Evolutionary conservation across 257 asterid genomes (phyloP).

Genomic region (Avicennia marina): DNA sequence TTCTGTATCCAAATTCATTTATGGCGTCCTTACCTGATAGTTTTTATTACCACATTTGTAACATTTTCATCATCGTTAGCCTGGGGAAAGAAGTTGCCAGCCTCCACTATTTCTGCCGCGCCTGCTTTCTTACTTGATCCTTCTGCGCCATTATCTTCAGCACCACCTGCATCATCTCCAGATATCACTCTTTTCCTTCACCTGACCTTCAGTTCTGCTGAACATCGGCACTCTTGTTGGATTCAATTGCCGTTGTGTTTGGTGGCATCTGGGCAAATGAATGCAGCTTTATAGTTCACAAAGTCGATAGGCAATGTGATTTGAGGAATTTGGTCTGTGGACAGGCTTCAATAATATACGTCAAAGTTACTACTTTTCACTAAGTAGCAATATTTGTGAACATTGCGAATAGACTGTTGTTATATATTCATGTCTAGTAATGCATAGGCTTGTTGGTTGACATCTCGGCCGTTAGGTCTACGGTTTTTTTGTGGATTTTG

Average conservation of each 20-base stretch:
- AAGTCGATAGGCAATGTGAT: not conserved
- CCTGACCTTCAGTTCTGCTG: slow-evolving; percentile 41
- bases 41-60: slow-evolving; percentile 23
- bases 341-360: too few relatives aligned
- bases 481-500: too few relatives aligned
- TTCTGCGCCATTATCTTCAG: slow-evolving; percentile 23
- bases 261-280: slow-evolving; percentile 30
- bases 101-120: slow-evolving; percentile 80
- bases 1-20: slow-evolving; percentile 18
- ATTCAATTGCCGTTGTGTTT: slow-evolving; percentile 26
- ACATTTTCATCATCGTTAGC: slow-evolving; percentile 23
- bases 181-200: slow-evolving; percentile 71
- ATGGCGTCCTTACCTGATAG: slow-evolving; percentile 41
- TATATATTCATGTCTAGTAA: too few relatives aligned
- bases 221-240: slow-evolving; percentile 16
- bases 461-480: too few relatives aligned
- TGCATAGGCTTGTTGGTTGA: too few relatives aligned
- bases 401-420: too few relatives aligned
- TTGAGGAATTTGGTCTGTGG: too few relatives aligned
- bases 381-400: too few relatives aligned
- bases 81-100: slow-evolving; percentile 20
- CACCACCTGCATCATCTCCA: slow-evolving; percentile 61
- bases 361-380: too few relatives aligned
- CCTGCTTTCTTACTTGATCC: slow-evolving; percentile 67
- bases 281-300: slow-evolving; percentile 22